Evolutionary conservation across 805 yeast genomes (phyloP).

Genomic region (Scheffersomyces spartinae): DNA sequence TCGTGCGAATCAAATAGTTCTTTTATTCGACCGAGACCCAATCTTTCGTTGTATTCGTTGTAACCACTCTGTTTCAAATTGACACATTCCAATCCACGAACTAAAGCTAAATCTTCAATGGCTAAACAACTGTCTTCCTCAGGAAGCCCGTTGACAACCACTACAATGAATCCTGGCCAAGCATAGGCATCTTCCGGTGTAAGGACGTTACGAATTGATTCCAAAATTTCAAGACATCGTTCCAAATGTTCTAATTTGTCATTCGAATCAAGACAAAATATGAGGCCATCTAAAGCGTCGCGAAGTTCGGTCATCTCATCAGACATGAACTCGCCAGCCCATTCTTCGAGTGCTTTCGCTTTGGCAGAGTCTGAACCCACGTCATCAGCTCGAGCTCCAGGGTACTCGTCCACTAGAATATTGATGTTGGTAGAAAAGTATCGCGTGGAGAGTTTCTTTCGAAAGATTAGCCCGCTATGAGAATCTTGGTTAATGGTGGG

Average conservation of each 20-base stretch:
- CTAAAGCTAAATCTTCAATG: constrained; percentile 27
- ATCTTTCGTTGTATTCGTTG: constrained; percentile 32
- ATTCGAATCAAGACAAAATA: constrained; percentile 25
- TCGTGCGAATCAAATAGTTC: constrained; percentile 39
- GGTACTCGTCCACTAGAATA: constrained; percentile 27
- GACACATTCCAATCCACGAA: constrained; percentile 33
- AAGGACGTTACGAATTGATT: neutral
- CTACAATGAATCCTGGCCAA: neutral
- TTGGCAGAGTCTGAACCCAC: constrained; percentile 3
- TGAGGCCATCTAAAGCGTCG: constrained; percentile 33
- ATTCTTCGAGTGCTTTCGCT: constrained; percentile 13
- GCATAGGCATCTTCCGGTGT: neutral
- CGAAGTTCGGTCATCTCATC: constrained; percentile 32
- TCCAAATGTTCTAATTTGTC: constrained; percentile 12
- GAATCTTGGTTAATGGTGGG: constrained; percentile 6
- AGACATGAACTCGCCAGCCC: constrained; percentile 28
- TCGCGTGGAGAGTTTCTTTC: constrained; percentile 14
- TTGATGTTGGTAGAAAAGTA: constrained; percentile 19
- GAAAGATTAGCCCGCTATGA: constrained; percentile 22
- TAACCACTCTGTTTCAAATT: constrained; percentile 16
- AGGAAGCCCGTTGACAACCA: constrained; percentile 2
- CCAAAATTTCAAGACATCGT: constrained; percentile 6
- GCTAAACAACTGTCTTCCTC: constrained; percentile 8
- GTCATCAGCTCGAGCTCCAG: constrained; percentile 9
- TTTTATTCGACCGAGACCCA: constrained; percentile 30